Evolutionary conservation across 805 yeast genomes (phyloP).

Genomic region (Komagataella kurtzmanii): DNA sequence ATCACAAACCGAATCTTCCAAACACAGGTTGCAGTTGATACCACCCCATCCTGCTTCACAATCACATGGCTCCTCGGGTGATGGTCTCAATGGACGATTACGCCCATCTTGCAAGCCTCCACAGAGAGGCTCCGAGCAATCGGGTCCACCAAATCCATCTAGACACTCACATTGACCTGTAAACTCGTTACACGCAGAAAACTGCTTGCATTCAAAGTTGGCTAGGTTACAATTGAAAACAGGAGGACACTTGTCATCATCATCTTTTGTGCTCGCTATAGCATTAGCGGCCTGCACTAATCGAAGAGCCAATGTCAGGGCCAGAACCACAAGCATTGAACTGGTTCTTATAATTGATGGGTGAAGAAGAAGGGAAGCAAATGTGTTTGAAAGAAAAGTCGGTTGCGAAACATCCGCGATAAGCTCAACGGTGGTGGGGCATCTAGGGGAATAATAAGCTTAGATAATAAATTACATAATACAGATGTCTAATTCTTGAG

Average conservation of each 20-base stretch:
- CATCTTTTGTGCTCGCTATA: background rate
- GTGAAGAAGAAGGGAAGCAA: background rate
- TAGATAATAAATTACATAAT: background rate
- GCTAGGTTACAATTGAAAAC: constrained; percentile 94
- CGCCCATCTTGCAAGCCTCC: constrained; percentile 40
- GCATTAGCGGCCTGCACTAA: background rate
- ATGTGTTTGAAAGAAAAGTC: background rate
- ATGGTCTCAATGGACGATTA: constrained; percentile 44
- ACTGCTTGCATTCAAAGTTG: constrained; percentile 81
- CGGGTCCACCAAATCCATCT: constrained; percentile 87
- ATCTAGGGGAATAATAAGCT: background rate
- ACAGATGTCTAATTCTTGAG: constrained; percentile 8
- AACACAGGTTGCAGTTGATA: constrained; percentile 85
- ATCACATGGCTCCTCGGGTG: constrained; percentile 38
- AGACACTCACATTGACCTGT: constrained; percentile 91
- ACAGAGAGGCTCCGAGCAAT: constrained; percentile 80
- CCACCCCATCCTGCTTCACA: constrained; percentile 90
- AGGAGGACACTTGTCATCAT: constrained; percentile 60
- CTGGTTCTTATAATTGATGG: background rate
- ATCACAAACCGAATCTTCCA: constrained; percentile 62
- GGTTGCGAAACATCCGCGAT: constrained; percentile 4
- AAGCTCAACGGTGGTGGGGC: background rate
- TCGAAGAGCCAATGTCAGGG: background rate
- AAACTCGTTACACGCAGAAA: constrained; percentile 73
- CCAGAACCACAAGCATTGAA: background rate